Evolutionary conservation across 345 rosid species (phyloP).

Genomic region (Arabis hirsuta): DNA sequence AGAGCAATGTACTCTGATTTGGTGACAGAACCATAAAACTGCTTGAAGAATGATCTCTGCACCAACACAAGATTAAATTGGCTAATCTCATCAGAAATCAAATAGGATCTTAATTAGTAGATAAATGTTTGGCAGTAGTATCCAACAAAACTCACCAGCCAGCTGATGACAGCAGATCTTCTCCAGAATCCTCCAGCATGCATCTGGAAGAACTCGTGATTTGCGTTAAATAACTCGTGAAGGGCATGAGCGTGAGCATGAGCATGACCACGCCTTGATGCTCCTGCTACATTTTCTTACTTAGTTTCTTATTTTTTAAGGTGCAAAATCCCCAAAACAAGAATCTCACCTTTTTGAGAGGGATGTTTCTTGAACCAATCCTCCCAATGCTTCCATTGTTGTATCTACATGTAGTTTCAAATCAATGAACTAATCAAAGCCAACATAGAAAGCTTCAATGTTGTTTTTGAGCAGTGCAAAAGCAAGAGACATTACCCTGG

Average conservation of each 20-base stretch:
- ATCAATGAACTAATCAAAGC: conserved; percentile 1
- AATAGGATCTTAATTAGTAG: not conserved
- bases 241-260: conserved; percentile 30
- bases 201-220: conserved; percentile 36
- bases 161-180: conserved; percentile 64
- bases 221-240: conserved; percentile 41
- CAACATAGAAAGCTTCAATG: not conserved
- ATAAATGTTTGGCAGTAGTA: conserved; percentile 7
- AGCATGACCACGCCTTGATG: conserved; percentile 32
- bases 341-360: conserved; percentile 39
- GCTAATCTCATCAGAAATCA: not conserved
- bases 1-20: conserved; percentile 74
- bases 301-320: not conserved
- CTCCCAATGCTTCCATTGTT: conserved; percentile 88
- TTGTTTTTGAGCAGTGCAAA: not conserved
- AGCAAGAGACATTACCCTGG: conserved; percentile 55
- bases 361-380: conserved; percentile 40
- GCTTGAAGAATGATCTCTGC: conserved; percentile 87
- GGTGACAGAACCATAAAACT: conserved; percentile 78
- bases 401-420: conserved; percentile 51
- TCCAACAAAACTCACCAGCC: conserved; percentile 60
- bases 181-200: conserved; percentile 69
- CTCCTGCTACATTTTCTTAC: conserved; percentile 29
- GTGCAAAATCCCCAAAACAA: not conserved
- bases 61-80: conserved; percentile 7